phyloP scores from a whole-genome alignment of 2,329 filamentous ascomycete genomes.

The Fonsecaea pugnacius region DNA sequence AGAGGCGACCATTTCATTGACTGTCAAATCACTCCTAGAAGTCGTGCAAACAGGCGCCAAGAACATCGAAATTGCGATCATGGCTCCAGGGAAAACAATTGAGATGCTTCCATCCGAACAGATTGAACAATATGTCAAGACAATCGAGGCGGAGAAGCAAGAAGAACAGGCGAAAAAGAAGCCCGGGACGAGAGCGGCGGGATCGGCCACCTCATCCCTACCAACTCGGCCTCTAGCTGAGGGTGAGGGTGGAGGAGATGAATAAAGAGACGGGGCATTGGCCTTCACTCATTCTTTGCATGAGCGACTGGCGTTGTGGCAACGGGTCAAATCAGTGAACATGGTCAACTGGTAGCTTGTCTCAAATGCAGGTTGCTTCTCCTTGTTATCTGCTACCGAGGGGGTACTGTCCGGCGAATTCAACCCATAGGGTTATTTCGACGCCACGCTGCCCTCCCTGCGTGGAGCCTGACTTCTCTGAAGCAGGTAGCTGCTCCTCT shows the following conservation, averaged over 20 bases:
- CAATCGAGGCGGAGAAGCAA: conserved; percentile 98
- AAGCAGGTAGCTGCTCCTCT: neutral
- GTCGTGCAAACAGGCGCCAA: conserved; percentile 98
- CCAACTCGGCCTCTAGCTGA: conserved; percentile 63
- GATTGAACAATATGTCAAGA: conserved; percentile 97
- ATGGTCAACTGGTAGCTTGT: conserved; percentile 2
- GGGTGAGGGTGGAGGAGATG: conserved; percentile 41
- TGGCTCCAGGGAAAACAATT: conserved; percentile 87
- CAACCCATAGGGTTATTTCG: neutral
- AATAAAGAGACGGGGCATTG: conserved; percentile 17
- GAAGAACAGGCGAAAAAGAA: conserved; percentile 98
- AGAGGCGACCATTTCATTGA: conserved; percentile 92
- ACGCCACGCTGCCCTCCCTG: neutral
- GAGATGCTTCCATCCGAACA: conserved; percentile 95
- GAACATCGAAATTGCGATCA: conserved; percentile 99
- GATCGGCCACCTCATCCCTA: conserved; percentile 66
- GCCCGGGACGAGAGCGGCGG: conserved; percentile 60
- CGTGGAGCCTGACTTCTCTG: neutral
- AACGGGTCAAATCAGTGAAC: conserved; percentile 24
- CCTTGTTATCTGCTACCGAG: neutral
- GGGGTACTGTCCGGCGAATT: neutral
- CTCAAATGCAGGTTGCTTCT: conserved; percentile 6
- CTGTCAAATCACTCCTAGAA: conserved; percentile 96
- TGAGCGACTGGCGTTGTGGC: conserved; percentile 36
- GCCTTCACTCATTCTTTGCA: conserved; percentile 28